Percentiles rank a stretch among this genome's conserved stretches.
phyloP scores from a whole-genome alignment of 2,329 filamentous ascomycete species.

The Fusarium incarnatum region DNA sequence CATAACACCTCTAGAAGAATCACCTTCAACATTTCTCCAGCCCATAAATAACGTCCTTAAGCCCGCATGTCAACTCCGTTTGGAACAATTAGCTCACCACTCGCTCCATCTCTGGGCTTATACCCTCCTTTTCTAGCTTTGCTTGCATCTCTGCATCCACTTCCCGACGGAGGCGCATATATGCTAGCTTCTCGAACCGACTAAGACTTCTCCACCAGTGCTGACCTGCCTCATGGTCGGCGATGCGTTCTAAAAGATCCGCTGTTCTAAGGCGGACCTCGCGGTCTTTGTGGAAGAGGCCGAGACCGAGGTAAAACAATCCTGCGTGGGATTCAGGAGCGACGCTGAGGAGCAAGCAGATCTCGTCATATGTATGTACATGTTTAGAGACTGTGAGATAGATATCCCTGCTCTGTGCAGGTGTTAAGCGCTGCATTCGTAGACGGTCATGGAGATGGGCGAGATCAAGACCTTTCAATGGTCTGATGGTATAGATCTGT shows the following conservation, averaged over 20 bases:
- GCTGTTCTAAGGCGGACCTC: constrained; percentile 83
- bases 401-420: constrained; percentile 82
- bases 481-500: constrained; percentile 71
- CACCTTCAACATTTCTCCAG: constrained; percentile 27
- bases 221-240: constrained; percentile 87
- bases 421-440: constrained; percentile 81
- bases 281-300: constrained; percentile 88
- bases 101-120: constrained; percentile 57
- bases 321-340: constrained; percentile 88
- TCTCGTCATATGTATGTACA: constrained; percentile 84
- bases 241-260: constrained; percentile 83
- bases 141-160: constrained; percentile 63
- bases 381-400: constrained; percentile 83
- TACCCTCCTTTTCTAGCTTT: constrained; percentile 60
- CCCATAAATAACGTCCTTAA: constrained; percentile 21
- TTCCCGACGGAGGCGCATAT: constrained; percentile 80
- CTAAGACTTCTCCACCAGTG: constrained; percentile 93
- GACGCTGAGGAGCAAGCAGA: constrained; percentile 84
- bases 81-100: constrained; percentile 59
- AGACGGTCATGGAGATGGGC: constrained; percentile 94
- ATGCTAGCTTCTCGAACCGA: constrained; percentile 88
- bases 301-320: constrained; percentile 90
- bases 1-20: constrained; percentile 38
- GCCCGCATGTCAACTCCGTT: constrained; percentile 6
- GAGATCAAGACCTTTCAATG: constrained; percentile 84